Evolutionary conservation across 2,329 filamentous ascomycete genomes (phyloP), one percentile per base, ranked within the genome.

Genomic region (Magnaporthiopsis poae): DNA sequence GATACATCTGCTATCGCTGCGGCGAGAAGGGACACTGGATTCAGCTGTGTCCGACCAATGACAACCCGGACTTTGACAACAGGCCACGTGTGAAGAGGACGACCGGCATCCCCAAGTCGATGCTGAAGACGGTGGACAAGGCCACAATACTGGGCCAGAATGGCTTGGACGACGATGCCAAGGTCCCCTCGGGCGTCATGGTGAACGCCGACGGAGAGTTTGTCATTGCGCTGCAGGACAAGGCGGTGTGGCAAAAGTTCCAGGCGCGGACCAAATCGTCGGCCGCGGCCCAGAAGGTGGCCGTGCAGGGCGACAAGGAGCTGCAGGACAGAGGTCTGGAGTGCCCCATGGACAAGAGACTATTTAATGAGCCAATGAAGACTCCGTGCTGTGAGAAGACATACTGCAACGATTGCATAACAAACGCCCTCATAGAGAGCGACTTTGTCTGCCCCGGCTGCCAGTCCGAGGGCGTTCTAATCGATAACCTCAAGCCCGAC

Each of bases 11-110:
- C 79, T 96, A 97, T 76, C 89, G 95, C 64, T 99, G 95, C 78
- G 90, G 92, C 69, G 90, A 97, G 77, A 97, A 97, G 80, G 95
- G 93, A n/a, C 95, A 99, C 77, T 99, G 94, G 94, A 99, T 99
- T 69, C 94, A 98, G 79, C 86, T 91, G 65, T 99, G 95, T 74
- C 95, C 95, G 8, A 99, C 94, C n/a, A 99, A 99, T 76, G 92
- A 96, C 76, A 93, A 99, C 71, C 94, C 95, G 3, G 93, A 92
- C 68, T 98, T 93, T 77, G 95, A 99, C 78, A 93, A 93, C 71
- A 90, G 92, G 66, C 92, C 93, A 64, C 88, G 94, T 68, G 91
- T 98, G 70, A 98, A 97, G 82, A 89, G 94, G 68, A 98, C 95
- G 5, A 99, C 95, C 60, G 95, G 95, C 71, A 99, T 99, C 71